A percentile compares a stretch with the other conserved stretches of the same genome.
Conservation (phyloP, 139 green algal species). For the Closterium sp. region DNA sequence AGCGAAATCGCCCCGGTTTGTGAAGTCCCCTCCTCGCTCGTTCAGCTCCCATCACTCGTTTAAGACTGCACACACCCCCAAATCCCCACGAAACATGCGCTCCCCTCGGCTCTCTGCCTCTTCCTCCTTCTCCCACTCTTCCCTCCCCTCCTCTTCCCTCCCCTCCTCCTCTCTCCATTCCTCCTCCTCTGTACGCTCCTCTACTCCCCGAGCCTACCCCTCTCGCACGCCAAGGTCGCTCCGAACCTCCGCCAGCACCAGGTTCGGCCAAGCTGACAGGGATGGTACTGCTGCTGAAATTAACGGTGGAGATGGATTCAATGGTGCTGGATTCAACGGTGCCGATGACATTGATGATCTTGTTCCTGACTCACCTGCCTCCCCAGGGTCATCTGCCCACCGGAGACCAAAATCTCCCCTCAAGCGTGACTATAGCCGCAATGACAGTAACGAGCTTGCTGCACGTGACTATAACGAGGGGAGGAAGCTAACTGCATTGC, state of each 20-base stretch:
- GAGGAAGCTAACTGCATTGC: not conserved
- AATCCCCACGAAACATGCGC: not conserved
- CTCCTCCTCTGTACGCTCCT: not conserved
- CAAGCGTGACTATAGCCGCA: not conserved
- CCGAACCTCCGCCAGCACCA: not conserved
- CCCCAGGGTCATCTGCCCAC: not conserved
- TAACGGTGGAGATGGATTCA: too few species aligned
- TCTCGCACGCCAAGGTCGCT: not conserved
- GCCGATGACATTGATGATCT: not conserved
- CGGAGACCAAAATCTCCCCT: not conserved
- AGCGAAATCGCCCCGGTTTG: not conserved
- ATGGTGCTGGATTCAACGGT: too few species aligned
- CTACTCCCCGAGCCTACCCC: not conserved
- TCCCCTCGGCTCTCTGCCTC: not conserved
- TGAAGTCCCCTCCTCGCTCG: not conserved
- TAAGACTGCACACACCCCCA: not conserved
- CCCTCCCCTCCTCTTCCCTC: not conserved
- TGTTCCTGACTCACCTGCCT: not conserved
- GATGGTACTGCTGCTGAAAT: not conserved
- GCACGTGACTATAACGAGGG: not conserved
- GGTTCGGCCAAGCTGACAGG: not conserved
- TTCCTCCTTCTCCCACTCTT: not conserved
- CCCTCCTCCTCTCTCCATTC: not conserved
- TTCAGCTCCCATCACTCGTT: not conserved
- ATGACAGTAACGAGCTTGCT: not conserved